Evolutionary conservation across 371 early-diverging fungal genomes (phyloP).

Genomic region (Mucor plumbeus): DNA sequence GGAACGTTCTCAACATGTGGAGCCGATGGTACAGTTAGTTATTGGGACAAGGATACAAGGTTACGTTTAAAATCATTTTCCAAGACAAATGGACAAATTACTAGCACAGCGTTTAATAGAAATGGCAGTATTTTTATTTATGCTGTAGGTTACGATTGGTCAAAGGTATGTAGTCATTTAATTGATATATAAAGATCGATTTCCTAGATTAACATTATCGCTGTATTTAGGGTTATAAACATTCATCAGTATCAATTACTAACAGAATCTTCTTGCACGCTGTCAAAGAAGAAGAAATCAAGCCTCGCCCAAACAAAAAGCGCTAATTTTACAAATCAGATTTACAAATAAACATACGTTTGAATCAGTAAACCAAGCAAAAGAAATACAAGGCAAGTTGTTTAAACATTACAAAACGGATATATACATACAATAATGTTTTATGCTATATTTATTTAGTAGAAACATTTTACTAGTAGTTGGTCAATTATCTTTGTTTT

Average conservation of each 20-base stretch:
- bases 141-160: conserved; percentile 83
- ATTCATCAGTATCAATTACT: conserved; percentile 47
- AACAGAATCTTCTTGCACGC: conserved; percentile 77
- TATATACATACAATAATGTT: background rate
- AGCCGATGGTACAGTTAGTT: conserved; percentile 88
- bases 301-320: conserved; percentile 66
- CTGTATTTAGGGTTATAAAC: conserved; percentile 60
- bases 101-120: conserved; percentile 83
- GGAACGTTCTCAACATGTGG: conserved; percentile 94
- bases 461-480: conserved; percentile 2
- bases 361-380: background rate
- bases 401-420: background rate
- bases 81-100: conserved; percentile 70
- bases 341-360: background rate
- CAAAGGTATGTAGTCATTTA: conserved; percentile 51
- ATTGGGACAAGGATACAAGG: conserved; percentile 96
- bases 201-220: background rate
- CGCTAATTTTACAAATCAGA: conserved; percentile 41
- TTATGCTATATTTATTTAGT: background rate
- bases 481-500: background rate
- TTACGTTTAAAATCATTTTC: conserved; percentile 78
- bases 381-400: background rate
- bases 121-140: conserved; percentile 80
- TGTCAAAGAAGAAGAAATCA: conserved; percentile 79
- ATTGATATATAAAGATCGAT: background rate